Percentiles rank a stretch among this genome's conserved stretches.
phyloP scores from a whole-genome alignment of 331 rosid species.

The Phaseolus coccineus region DNA sequence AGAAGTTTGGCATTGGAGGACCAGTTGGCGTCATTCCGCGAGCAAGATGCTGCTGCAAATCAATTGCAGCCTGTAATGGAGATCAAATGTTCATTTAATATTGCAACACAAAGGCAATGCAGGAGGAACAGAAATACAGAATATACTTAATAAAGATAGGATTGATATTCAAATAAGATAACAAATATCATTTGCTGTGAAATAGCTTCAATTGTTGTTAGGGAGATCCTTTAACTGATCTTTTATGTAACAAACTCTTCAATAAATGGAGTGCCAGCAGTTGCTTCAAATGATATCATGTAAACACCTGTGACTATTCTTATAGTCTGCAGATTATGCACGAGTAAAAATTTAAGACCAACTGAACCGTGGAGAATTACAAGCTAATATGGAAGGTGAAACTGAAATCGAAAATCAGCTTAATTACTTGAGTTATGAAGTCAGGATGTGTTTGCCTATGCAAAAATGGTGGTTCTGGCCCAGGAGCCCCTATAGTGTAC shows the following conservation, averaged over 20 bases:
- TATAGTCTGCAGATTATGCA: too few relatives aligned
- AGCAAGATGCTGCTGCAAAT: constrained; percentile 82
- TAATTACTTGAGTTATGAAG: constrained; percentile 67
- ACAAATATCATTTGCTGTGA: too few relatives aligned
- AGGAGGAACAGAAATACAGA: background rate
- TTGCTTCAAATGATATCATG: too few relatives aligned
- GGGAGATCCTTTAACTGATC: too few relatives aligned
- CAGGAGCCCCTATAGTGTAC: constrained; percentile 73
- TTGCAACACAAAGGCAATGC: background rate
- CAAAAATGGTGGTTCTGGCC: constrained; percentile 66
- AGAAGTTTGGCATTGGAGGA: constrained; percentile 68
- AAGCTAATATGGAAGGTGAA: constrained; percentile 32
- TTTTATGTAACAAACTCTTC: too few relatives aligned
- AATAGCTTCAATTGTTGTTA: too few relatives aligned
- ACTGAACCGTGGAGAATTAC: background rate
- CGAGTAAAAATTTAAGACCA: background rate
- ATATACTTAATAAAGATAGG: too few relatives aligned
- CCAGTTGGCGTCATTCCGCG: constrained; percentile 80
- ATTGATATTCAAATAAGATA: too few relatives aligned
- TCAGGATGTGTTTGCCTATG: constrained; percentile 74
- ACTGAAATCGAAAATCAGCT: background rate
- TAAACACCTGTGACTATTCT: too few relatives aligned
- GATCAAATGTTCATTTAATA: constrained; percentile 8
- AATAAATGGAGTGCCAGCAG: too few relatives aligned
- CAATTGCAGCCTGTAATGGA: constrained; percentile 70